Base-by-base conservation (phyloP, 441 rosid genomes). In the Populus hybrid region DNA sequence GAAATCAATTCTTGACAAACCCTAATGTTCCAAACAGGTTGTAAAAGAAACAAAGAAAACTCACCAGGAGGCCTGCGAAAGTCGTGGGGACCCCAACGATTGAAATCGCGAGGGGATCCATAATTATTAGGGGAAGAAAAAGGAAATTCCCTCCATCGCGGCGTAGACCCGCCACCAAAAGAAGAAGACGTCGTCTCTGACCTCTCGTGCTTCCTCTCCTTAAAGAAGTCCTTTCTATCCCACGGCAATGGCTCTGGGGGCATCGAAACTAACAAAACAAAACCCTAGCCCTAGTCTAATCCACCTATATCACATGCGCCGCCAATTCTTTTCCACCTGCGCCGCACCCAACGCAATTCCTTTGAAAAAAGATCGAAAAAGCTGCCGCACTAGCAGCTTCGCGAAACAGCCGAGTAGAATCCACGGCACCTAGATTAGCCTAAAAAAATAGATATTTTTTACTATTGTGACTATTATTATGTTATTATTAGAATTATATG, bases 141-240 rank as follows among this genome's bases (percentile, higher is more conserved):
- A 64, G 90, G 83, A 67, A 90, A 84, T 67, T 87, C 97, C 75
- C 95, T 92, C 99, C 98, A 97, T 86, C 99, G 85, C 20, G 85
- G 84, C 67, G 83, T 73, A 20, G 90, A 72, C 61, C 73, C 73
- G 10, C 70, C 70, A 74, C 88, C 90, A 77, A 89, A 80, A 73
- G 88, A 84, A 76, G 88, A 84, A 70, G 82, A 88, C 76, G 61
- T 23, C 12, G 73, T 23, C 18, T 90, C 93, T 63, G 90, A 84
- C 87, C 97, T 87, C 35, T 91, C 95, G 92, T 91, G 88, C 92
- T 90, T 93, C 92, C 98, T 88, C 84, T 93, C 97, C 89, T 89
- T 92, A 80, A 84, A 85, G 81, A 89, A 90, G 79, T 91, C 98
- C 85, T 92, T 96, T 87, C 98, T 92, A 86, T 93, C 98, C 92